Evolutionary conservation across 192 early-diverging fungal species (phyloP).

Genomic region (Backusella luteola): DNA sequence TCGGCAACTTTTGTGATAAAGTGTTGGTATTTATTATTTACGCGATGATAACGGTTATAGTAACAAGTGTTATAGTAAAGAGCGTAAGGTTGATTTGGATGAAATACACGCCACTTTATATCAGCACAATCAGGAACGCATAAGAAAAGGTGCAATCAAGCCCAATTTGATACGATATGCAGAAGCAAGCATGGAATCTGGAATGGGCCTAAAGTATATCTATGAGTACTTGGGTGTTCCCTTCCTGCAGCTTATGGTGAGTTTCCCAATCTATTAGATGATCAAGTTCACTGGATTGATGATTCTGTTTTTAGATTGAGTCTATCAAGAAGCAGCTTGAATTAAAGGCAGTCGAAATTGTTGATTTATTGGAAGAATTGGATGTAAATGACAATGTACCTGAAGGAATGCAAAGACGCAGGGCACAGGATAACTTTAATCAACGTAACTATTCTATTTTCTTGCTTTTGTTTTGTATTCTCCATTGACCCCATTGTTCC

Average conservation of each 20-base stretch:
- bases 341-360: constrained; percentile 49
- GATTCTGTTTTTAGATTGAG: constrained; percentile 37
- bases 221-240: constrained; percentile 56
- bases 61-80: constrained; percentile 5
- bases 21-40: constrained; percentile 17
- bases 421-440: constrained; percentile 27
- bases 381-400: constrained; percentile 38
- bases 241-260: constrained; percentile 56
- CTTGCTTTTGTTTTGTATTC: background rate
- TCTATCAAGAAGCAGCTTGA: constrained; percentile 55
- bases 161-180: constrained; percentile 55
- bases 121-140: constrained; percentile 34
- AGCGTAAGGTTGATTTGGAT: constrained; percentile 26
- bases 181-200: constrained; percentile 51
- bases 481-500: no score
- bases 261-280: background rate
- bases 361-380: constrained; percentile 39
- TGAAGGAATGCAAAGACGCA: constrained; percentile 14
- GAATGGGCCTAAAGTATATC: constrained; percentile 52
- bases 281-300: no score
- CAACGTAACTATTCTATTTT: constrained; percentile 18
- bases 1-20: constrained; percentile 41
- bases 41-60: background rate
- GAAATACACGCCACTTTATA: constrained; percentile 36
- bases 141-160: constrained; percentile 36